These are phyloP conservation scores for Abrus pulchellus DNA, from an alignment of 306 rosid species.

Conservation along the genomic window DNA sequence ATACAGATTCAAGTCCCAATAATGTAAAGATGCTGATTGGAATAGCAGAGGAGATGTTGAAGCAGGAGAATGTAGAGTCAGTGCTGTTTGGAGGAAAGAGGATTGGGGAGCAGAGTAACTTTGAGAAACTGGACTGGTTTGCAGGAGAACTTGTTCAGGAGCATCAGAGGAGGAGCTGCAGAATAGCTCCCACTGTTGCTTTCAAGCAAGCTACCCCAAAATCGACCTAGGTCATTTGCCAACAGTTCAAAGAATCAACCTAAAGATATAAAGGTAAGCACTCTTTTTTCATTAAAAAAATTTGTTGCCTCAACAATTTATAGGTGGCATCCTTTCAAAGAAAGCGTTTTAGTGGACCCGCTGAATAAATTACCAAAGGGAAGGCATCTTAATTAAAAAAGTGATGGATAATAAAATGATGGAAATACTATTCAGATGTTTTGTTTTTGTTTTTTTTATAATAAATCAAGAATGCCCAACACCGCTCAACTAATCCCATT, in stretches of 20 bases:
- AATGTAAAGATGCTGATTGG: conserved; percentile 84
- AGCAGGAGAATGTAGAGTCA: conserved; percentile 97
- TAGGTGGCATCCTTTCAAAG: conserved; percentile 44
- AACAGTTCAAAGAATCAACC: conserved; percentile 34
- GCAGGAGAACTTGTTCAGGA: conserved; percentile 97
- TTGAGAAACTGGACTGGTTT: conserved; percentile 96
- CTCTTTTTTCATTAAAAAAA: conserved; percentile 36
- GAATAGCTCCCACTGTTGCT: conserved; percentile 99
- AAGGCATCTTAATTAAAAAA: conserved; percentile 42
- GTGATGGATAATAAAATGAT: not conserved
- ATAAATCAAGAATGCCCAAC: conserved; percentile 19
- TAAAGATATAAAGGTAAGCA: conserved; percentile 58
- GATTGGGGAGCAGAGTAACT: conserved; percentile 81
- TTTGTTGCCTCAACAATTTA: conserved; percentile 49
- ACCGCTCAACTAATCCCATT: conserved; percentile 31
- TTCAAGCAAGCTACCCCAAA: conserved; percentile 91
- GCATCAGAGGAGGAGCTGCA: conserved; percentile 99
- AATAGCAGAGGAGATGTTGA: conserved; percentile 86
- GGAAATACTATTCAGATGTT: conserved; percentile 41
- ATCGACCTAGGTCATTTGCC: conserved; percentile 51
- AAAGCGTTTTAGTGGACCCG: conserved; percentile 56
- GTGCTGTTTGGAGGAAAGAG: conserved; percentile 93
- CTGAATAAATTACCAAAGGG: conserved; percentile 41
- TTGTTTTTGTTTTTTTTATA: not conserved
- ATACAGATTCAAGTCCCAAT: conserved; percentile 78